Evolutionary conservation across 371 early-diverging fungal genomes (phyloP).

Genomic region (Mortierella sp.): DNA sequence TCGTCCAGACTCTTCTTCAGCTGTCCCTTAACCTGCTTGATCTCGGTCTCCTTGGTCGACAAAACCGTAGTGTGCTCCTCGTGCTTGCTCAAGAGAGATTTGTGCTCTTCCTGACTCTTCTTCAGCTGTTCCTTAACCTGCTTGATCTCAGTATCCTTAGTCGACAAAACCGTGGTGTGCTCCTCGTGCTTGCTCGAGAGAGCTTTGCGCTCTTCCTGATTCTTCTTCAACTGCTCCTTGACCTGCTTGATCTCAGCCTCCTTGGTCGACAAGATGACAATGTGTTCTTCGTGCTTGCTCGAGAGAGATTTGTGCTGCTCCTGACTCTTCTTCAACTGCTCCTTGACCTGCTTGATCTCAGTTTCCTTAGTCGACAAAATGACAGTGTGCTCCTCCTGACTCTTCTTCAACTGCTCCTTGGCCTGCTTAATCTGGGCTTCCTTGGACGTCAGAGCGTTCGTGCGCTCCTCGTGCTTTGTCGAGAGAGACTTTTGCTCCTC

Average conservation of each 20-base stretch:
- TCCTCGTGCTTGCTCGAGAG: constrained; percentile 28
- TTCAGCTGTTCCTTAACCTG: background rate
- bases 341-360: background rate
- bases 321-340: constrained; percentile 12
- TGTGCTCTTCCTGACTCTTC: constrained; percentile 38
- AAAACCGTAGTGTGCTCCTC: constrained; percentile 19
- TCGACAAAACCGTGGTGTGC: constrained; percentile 4
- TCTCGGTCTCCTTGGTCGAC: constrained; percentile 1
- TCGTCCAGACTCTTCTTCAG: constrained; percentile 23
- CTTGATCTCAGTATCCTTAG: background rate
- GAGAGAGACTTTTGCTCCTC: no score
- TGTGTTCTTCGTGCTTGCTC: constrained; percentile 27
- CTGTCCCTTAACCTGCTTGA: background rate
- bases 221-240: constrained; percentile 10
- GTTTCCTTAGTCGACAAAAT: background rate
- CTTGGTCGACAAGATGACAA: background rate
- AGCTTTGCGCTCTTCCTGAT: constrained; percentile 15
- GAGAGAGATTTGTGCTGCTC: constrained; percentile 18
- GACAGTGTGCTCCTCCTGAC: constrained; percentile 11
- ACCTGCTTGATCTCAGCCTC: no score
- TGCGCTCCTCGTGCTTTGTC: no score
- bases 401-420: constrained; percentile 15
- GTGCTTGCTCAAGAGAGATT: constrained; percentile 24
- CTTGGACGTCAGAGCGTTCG: no score
- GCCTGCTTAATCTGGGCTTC: constrained; percentile 12